Conservation (phyloP, 108 stramenopile species). For the Epithemia pelagica region DNA sequence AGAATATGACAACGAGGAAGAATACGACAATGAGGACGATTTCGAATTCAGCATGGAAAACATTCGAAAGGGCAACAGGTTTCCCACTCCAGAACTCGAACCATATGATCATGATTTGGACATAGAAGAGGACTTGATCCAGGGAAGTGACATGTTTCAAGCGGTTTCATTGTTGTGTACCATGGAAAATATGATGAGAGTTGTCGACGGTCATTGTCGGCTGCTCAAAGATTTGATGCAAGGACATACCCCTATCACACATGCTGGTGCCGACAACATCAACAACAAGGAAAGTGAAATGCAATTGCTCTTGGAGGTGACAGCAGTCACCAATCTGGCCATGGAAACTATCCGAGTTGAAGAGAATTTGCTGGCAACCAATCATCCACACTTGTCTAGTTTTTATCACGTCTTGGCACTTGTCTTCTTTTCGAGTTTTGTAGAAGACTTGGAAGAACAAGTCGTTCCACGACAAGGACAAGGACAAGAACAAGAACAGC, state of each 20-base stretch:
- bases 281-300: background rate
- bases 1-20: background rate
- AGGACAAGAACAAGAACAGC: too few relatives aligned
- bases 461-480: background rate
- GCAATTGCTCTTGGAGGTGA: constrained; percentile 7
- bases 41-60: background rate
- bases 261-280: background rate
- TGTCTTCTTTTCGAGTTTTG: background rate
- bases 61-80: too few relatives aligned
- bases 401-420: constrained; percentile 13
- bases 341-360: constrained; percentile 4
- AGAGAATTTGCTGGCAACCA: background rate
- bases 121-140: background rate
- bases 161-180: constrained; percentile 1
- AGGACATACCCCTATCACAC: background rate
- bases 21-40: background rate
- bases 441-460: background rate
- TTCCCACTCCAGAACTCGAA: background rate
- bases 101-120: background rate
- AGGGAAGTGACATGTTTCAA: constrained; percentile 12
- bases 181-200: constrained; percentile 12
- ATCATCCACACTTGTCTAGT: constrained; percentile 1
- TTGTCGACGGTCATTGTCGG: background rate
- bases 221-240: constrained; percentile 1
- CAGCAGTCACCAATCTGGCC: constrained; percentile 1